Evolutionary conservation across 495 filamentous ascomycete species (phyloP), one percentile per base, ranked within the genome.

Genomic region (Penicillium paradoxum): DNA sequence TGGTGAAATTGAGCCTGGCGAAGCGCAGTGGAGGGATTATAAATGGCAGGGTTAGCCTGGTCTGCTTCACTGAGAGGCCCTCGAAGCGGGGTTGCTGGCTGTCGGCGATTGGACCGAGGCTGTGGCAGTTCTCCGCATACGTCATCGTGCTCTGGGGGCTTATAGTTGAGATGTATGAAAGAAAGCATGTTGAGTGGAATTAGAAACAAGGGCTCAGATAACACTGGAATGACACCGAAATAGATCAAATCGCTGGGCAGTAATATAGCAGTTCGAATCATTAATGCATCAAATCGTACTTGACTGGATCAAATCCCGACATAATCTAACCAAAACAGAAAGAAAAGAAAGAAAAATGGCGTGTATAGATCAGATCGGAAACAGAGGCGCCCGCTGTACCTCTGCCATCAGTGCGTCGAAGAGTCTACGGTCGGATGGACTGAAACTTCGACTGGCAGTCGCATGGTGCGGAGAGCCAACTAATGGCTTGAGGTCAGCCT

Each of bases 401-500:
- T 64, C 60, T n/a, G 40, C 54, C 24, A 62, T 52, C 19, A 65
- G 36, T 2, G 52, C 64, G 0, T 64, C 54, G 29, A 64, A 60
- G n/a, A 63, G 51, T 15, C 49, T 44, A n/a, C 43, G 53, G 33
- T 66, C 63, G 11, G 54, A 53, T 11, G 41, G 25, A 37, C 27
- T 59, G 6, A 58, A 30, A 10, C 30, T 40, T 33, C 51, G 30
- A 25, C 27, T 50, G 34, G 45, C 29, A 37, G 18, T 15, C 3
- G 14, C 17, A 7, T 49, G 21, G 11, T 46, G 9, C 2, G 50
- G 37, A 21, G 49, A 30, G 13, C 65, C 67, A 7, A 70, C 38
- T 27, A 70, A 44, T 13, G 68, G 68, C 49, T 69, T 67, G 6
- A 68, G 13, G 22, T 73, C 66, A 13, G 64, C 65, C 17, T 73